These are phyloP conservation scores for Ophiostoma novo-ulmi DNA, from an alignment of 2,329 filamentous ascomycete genomes.

Conservation along the genomic window DNA sequence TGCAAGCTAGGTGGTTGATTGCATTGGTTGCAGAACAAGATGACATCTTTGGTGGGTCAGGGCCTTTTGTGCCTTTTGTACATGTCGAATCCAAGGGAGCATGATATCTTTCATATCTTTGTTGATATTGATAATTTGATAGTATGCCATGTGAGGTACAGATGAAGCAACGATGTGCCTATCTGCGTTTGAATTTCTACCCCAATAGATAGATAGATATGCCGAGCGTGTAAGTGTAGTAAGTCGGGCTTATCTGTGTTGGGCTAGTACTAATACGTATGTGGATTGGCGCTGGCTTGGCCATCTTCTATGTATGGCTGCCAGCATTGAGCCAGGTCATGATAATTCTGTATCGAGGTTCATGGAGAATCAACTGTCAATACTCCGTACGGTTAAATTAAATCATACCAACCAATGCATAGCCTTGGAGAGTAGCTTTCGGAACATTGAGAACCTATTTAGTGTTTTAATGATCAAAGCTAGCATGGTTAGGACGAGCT, in stretches of 20 bases:
- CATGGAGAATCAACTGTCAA: neutral
- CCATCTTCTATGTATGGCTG: neutral
- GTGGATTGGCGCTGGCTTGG: neutral
- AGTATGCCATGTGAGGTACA: neutral
- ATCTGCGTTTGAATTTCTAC: conserved; percentile 2
- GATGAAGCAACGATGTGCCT: neutral
- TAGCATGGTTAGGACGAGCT: neutral
- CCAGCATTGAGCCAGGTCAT: neutral
- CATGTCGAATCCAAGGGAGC: neutral
- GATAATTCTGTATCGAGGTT: too few species aligned
- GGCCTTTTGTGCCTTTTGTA: conserved; percentile 1
- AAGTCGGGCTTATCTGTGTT: neutral
- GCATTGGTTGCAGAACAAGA: neutral
- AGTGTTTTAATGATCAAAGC: neutral
- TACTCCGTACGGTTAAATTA: too few species aligned
- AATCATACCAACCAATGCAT: neutral
- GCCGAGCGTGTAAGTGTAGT: conserved; percentile 8
- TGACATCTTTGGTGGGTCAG: neutral
- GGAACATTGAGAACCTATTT: neutral
- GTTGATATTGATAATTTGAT: neutral
- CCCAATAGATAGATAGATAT: conserved; percentile 9
- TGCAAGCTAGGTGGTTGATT: neutral
- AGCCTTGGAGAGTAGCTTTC: neutral
- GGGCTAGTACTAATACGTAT: neutral
- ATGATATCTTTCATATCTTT: neutral